Percentiles rank a stretch among this genome's conserved stretches.
phyloP scores from a whole-genome alignment of 1,284 basidiomycete species.

The Fistulinella cinereoalba region DNA sequence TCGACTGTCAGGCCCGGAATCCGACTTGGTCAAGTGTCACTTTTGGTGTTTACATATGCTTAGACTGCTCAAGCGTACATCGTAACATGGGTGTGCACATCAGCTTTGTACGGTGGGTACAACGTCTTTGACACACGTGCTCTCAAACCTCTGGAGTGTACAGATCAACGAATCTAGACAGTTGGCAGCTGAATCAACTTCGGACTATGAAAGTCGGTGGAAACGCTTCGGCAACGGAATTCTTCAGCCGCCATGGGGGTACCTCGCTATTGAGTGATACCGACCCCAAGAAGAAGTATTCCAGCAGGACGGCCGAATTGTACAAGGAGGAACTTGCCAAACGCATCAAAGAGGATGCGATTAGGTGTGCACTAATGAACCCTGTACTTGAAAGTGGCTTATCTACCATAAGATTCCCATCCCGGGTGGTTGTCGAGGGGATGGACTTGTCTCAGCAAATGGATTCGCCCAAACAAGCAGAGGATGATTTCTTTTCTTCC shows the following conservation, averaged over 20 bases:
- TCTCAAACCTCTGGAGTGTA: slow-evolving; percentile 18
- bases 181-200: slow-evolving; percentile 89
- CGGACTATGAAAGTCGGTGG: slow-evolving; percentile 97
- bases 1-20: slow-evolving; percentile 95
- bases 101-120: slow-evolving; percentile 86
- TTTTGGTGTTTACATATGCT: slow-evolving; percentile 96
- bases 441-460: slow-evolving; percentile 46
- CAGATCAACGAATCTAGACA: slow-evolving; percentile 96
- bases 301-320: slow-evolving; percentile 75
- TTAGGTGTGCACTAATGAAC: slow-evolving; percentile 45
- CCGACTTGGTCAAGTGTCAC: slow-evolving; percentile 98
- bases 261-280: slow-evolving; percentile 65
- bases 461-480: slow-evolving; percentile 42
- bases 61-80: slow-evolving; percentile 95
- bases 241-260: slow-evolving; percentile 88
- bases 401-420: slow-evolving; percentile 58
- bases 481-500: slow-evolving; percentile 91
- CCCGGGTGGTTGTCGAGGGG: slow-evolving; percentile 79
- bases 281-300: slow-evolving; percentile 90
- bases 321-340: slow-evolving; percentile 93
- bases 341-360: slow-evolving; percentile 79
- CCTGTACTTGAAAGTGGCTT: no score
- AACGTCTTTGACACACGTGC: background rate
- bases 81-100: slow-evolving; percentile 99
- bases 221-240: slow-evolving; percentile 86